Conservation (phyloP, 2,329 filamentous ascomycete species). For the Didymella keratinophila region DNA sequence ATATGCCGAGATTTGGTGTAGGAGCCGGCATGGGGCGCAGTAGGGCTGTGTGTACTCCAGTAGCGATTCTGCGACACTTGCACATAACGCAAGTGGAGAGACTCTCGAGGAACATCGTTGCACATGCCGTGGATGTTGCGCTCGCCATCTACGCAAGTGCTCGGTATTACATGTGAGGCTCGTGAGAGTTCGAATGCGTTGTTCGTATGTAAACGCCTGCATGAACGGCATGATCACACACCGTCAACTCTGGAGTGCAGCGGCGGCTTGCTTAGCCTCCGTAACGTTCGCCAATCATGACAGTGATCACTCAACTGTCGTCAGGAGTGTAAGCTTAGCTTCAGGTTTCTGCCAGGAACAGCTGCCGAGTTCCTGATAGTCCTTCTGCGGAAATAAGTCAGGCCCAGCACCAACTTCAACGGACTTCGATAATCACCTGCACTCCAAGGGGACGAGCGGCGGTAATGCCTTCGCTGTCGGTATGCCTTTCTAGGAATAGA, state of each 20-base stretch:
- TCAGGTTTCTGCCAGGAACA: conserved; percentile 8
- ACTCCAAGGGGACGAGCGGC: not conserved
- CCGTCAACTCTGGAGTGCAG: conserved; percentile 16
- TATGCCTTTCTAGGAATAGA: not conserved
- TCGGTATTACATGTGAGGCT: conserved; percentile 13
- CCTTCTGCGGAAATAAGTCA: conserved; percentile 13
- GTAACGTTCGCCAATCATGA: conserved; percentile 12
- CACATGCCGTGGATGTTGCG: not conserved
- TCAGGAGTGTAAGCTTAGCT: conserved; percentile 13
- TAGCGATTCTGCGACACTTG: conserved; percentile 1
- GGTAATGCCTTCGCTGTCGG: not conserved
- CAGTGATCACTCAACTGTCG: not conserved
- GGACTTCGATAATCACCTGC: conserved; percentile 4
- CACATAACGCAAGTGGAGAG: not conserved
- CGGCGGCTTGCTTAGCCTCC: conserved; percentile 7
- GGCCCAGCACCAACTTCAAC: not conserved
- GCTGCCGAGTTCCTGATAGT: conserved; percentile 2
- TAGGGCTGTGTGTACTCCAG: conserved; percentile 13
- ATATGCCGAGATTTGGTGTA: conserved; percentile 12
- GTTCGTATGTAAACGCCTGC: conserved; percentile 7
- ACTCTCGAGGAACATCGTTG: not conserved
- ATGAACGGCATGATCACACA: conserved; percentile 18
- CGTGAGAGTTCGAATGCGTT: not conserved
- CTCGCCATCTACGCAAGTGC: not conserved
- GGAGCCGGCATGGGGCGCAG: conserved; percentile 17